These are phyloP conservation scores for Paramecium octaurelia DNA, from an alignment of 73 alveolate genomes.

Conservation along the genomic window DNA sequence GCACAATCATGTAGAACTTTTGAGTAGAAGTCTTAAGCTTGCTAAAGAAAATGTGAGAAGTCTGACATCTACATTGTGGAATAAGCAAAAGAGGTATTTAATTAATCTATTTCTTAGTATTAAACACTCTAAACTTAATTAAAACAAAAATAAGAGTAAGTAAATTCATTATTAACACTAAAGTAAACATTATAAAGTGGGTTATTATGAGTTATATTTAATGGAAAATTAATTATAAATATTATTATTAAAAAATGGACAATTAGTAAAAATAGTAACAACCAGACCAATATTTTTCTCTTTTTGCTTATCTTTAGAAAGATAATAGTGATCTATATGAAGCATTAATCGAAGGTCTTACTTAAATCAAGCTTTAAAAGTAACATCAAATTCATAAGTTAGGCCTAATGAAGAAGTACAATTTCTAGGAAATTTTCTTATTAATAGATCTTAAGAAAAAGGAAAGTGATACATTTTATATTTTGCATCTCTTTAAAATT, in stretches of 20 bases:
- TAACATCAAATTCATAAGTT: not conserved
- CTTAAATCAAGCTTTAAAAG: not conserved
- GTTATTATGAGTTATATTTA: not conserved
- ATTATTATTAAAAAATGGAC: not conserved
- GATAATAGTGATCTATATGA: not conserved
- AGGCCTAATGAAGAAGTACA: conserved; percentile 4
- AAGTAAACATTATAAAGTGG: not conserved
- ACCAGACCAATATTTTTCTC: not conserved
- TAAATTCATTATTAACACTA: not conserved
- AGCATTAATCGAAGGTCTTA: not conserved
- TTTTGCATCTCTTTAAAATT: not conserved
- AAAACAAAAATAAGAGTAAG: not conserved
- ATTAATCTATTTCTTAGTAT: not conserved
- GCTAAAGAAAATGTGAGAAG: conserved; percentile 15
- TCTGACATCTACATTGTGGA: conserved; percentile 13
- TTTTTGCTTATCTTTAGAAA: not conserved
- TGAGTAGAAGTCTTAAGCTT: not conserved
- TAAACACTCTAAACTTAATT: not conserved
- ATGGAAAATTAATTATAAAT: not conserved
- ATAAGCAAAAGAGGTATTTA: conserved; percentile 4
- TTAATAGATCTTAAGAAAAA: not conserved
- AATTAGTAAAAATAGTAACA: not conserved
- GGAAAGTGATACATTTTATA: not conserved
- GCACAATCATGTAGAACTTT: not conserved
- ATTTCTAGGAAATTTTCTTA: not conserved